Evolutionary conservation across 2,329 filamentous ascomycete genomes (phyloP).

Genomic region (Epichloe elymi): DNA sequence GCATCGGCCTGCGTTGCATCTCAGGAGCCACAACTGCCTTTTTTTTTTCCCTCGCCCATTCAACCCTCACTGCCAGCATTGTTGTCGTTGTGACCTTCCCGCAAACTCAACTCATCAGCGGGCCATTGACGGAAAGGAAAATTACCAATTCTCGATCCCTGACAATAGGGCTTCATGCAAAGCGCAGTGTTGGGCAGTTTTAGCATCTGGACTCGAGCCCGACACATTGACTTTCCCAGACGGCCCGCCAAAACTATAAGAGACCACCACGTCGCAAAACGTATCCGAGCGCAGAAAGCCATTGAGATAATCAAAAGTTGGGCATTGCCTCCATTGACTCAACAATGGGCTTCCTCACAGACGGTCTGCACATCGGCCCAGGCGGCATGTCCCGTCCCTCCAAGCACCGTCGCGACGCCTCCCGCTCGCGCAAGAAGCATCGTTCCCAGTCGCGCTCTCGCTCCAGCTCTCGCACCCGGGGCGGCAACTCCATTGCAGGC

Average conservation of each 20-base stretch:
- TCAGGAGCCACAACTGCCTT: not conserved
- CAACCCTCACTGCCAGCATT: not conserved
- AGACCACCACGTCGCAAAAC: too few species aligned
- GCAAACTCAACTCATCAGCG: not conserved
- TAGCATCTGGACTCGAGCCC: not conserved
- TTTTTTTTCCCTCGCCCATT: not conserved
- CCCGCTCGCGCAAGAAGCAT: constrained; percentile 21
- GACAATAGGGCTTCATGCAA: not conserved
- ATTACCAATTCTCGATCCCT: not conserved
- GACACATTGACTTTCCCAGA: not conserved
- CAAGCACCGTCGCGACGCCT: constrained; percentile 14
- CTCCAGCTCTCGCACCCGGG: constrained; percentile 22
- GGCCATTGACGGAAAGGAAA: not conserved
- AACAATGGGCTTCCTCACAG: constrained; percentile 22
- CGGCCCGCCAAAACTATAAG: too few species aligned
- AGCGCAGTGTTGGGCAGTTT: not conserved
- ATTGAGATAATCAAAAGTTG: too few species aligned
- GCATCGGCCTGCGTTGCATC: not conserved
- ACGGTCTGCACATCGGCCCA: constrained; percentile 10
- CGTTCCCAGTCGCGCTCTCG: constrained; percentile 21
- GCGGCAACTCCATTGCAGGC: constrained; percentile 19
- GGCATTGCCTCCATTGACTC: too few species aligned
- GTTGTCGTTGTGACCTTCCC: too few species aligned
- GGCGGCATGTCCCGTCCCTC: constrained; percentile 15
- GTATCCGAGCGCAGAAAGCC: too few species aligned